Conservation (phyloP, 352 stramenopile species). For the Pythium biforme region DNA sequence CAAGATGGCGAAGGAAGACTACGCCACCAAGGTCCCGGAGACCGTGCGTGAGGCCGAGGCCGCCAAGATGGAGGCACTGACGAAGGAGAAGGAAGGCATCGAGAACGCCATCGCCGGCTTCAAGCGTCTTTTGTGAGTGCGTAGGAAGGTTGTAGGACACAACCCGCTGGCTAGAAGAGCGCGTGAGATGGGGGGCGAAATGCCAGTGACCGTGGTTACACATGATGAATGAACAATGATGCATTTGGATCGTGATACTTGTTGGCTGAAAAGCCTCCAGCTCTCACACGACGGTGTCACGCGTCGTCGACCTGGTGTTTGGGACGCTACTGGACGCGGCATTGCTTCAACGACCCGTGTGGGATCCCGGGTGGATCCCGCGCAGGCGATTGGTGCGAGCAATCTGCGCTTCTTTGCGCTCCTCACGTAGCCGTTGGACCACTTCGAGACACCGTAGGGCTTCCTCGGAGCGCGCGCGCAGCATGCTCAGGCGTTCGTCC, state of each 20-base stretch:
- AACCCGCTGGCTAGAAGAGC: not conserved
- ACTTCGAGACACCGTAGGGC: conserved; percentile 36
- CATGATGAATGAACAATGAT: conserved; percentile 1
- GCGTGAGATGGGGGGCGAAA: too few relatives aligned
- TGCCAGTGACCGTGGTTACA: not conserved
- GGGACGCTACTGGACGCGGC: not conserved
- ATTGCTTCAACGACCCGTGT: not conserved
- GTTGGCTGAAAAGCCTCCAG: too few relatives aligned
- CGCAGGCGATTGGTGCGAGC: conserved; percentile 13
- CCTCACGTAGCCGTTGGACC: conserved; percentile 36
- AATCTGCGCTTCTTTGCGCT: conserved; percentile 31
- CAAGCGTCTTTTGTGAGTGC: conserved; percentile 63
- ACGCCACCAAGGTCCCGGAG: conserved; percentile 76
- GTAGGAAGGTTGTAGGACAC: not conserved
- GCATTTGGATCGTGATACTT: conserved; percentile 1
- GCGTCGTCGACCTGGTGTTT: not conserved
- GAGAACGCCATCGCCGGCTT: conserved; percentile 75
- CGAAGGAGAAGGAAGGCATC: conserved; percentile 82
- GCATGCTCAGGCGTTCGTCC: conserved; percentile 39
- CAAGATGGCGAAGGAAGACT: conserved; percentile 82
- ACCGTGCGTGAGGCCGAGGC: conserved; percentile 76
- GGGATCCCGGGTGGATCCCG: not conserved
- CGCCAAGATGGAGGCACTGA: conserved; percentile 72
- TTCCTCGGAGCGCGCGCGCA: conserved; percentile 34
- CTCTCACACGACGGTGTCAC: not conserved